phyloP scores from a whole-genome alignment of 2,329 filamentous ascomycete genomes.

The Aspergillus bombycis region DNA sequence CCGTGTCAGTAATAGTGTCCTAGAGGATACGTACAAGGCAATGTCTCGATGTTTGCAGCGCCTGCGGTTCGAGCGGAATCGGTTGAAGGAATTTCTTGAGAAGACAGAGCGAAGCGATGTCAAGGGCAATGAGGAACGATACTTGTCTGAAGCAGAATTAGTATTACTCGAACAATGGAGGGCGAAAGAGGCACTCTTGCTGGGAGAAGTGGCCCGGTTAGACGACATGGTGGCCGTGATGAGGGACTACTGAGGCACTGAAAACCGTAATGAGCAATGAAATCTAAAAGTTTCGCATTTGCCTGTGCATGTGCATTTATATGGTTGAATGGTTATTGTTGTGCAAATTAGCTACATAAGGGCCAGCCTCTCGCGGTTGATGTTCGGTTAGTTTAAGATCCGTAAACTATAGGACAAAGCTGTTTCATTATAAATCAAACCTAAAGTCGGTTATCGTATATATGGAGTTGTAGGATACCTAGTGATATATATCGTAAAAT shows the following conservation, averaged over 20 bases:
- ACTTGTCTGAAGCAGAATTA: conserved; percentile 74
- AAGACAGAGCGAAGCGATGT: conserved; percentile 87
- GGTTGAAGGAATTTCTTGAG: conserved; percentile 71
- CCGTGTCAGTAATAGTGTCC: conserved; percentile 67
- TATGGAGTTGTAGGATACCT: background rate
- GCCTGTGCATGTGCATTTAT: background rate
- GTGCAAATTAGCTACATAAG: background rate
- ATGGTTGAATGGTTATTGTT: background rate
- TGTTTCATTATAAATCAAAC: background rate
- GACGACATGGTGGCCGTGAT: conserved; percentile 85
- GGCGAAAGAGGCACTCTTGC: conserved; percentile 68
- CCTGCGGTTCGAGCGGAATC: conserved; percentile 72
- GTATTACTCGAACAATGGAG: conserved; percentile 67
- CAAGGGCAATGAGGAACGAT: conserved; percentile 78
- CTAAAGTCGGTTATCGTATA: background rate
- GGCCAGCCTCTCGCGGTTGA: background rate
- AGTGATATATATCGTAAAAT: background rate
- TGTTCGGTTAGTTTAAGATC: too few relatives aligned
- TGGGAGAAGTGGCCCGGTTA: conserved; percentile 76
- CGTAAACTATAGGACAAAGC: background rate
- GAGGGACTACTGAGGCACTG: conserved; percentile 66
- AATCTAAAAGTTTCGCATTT: conserved; percentile 3
- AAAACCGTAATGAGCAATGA: conserved; percentile 6
- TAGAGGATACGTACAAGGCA: conserved; percentile 84
- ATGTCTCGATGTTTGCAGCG: conserved; percentile 86